Base-by-base conservation (phyloP, 768 basidiomycete genomes). In the Xerocomellus intermedius region DNA sequence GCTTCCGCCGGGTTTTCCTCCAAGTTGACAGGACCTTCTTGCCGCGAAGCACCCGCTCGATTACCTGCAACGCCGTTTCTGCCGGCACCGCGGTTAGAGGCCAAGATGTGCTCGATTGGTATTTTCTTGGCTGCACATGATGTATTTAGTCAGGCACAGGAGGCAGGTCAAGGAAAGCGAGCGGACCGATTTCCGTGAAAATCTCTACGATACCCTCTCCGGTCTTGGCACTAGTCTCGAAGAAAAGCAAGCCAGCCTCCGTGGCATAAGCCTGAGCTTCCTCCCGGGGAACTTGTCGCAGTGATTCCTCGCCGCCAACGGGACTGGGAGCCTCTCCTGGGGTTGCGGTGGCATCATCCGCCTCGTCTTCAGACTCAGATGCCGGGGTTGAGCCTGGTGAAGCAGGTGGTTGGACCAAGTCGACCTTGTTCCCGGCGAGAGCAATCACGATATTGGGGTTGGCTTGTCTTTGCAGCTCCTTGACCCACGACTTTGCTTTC, bases 401-500 rank as follows among this genome's bases (percentile, higher is more conserved):
- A 6, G 80, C 61, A 8, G 87, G 81, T 8, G 84, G 68, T 68
- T 89, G 87, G 26, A 92, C 89, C 59, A 96, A 82, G 76, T 98
- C 88, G 58, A 98, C 83, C 75, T 99, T 98, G 82, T 99, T 99
- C 30, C 97, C 97, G 12, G 93, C 94, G 48, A 99, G 85, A 7
- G 96, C 95, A 65, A 99, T 98, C 69, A 99, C 95, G 68, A 98
- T 98, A 71, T 98, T 98, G 35, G 96, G 95, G 70, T 98, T 97
- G 22, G 97, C 97, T 69, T 99, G 97, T 61, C 97, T 85, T 71
- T 99, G 97, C 22, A 99, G 81, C 74, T 99, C 97, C 77, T 97
- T 98, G 55, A 99, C 94, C 97, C 97, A 99, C 30, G 95, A 94
- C 78, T 98, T 98, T 51, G 97, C 97, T 73, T 98, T 98, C 73